Percentiles rank a stretch among this genome's conserved stretches.
These are phyloP conservation scores for Rhexocercosporidium sp. DNA, from an alignment of 2,329 filamentous ascomycete species.

Conservation along the genomic window DNA sequence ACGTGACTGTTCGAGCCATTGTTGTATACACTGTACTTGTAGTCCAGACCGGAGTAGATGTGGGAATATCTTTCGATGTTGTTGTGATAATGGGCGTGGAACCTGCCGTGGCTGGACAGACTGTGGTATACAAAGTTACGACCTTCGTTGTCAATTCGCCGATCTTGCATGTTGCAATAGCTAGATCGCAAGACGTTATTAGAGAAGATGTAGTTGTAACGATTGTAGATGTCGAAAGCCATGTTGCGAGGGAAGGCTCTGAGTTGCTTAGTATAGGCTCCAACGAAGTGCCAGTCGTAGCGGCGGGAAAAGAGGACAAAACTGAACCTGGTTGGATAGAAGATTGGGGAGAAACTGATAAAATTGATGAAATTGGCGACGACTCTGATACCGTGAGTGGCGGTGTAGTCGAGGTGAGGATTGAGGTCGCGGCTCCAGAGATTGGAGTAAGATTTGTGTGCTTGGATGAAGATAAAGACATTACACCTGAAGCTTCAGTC, in stretches of 20 bases:
- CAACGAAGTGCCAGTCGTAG: not conserved
- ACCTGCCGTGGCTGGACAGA: not conserved
- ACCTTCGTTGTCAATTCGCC: slow-evolving; percentile 3
- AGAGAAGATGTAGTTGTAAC: not conserved
- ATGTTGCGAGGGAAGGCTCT: not conserved
- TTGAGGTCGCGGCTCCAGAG: not conserved
- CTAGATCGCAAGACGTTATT: not conserved
- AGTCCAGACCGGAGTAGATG: not conserved
- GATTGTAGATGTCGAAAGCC: not conserved
- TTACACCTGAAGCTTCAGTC: too few species aligned
- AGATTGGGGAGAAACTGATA: not conserved
- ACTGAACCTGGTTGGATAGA: not conserved
- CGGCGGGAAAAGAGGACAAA: not conserved
- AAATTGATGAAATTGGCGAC: not conserved
- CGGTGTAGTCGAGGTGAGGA: not conserved
- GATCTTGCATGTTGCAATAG: not conserved
- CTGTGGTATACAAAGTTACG: not conserved
- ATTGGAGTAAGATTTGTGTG: not conserved
- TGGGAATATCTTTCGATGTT: not conserved
- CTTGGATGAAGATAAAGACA: too few species aligned
- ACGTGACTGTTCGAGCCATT: not conserved
- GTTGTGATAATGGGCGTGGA: not conserved
- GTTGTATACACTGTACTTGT: slow-evolving; percentile 12
- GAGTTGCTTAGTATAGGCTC: not conserved
- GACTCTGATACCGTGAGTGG: not conserved